A percentile compares a stretch with the other conserved stretches of the same genome.
Evolutionary conservation across 75 land plant genomes (phyloP).

Genomic region (Isoetes taiwanensis): DNA sequence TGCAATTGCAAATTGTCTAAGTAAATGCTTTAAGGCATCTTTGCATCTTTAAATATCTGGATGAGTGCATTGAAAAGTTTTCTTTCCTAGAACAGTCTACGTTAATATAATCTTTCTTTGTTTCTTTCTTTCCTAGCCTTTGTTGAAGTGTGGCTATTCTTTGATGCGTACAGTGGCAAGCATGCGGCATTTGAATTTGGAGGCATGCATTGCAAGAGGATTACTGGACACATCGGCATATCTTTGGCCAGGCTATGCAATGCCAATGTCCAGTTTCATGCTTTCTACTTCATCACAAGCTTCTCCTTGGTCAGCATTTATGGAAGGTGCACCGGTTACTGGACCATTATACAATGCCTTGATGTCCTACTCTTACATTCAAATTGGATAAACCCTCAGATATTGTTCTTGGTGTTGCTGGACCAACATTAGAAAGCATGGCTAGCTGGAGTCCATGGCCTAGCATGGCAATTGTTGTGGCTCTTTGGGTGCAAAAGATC

Average conservation of each 20-base stretch:
- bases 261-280: no score
- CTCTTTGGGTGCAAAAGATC: constrained; percentile 85
- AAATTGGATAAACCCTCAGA: constrained; percentile 59
- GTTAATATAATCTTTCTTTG: no score
- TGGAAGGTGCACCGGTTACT: constrained; percentile 64
- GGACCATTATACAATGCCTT: constrained; percentile 45
- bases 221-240: constrained; percentile 81
- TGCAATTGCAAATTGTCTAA: no score
- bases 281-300: constrained; percentile 30
- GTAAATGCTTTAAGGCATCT: no score
- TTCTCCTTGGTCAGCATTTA: constrained; percentile 64
- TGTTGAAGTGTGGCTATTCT: no score
- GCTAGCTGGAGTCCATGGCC: constrained; percentile 83
- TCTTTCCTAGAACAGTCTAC: no score
- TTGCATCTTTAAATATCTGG: no score
- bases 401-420: constrained; percentile 54
- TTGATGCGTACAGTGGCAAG: constrained; percentile 96
- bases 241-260: constrained; percentile 70
- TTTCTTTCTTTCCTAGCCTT: no score
- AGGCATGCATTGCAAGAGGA: constrained; percentile 82
- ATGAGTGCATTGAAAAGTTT: no score
- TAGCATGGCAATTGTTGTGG: constrained; percentile 76
- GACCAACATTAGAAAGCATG: constrained; percentile 61
- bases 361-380: constrained; percentile 68
- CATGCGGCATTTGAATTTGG: constrained; percentile 79